Base-by-base conservation (phyloP, 148 eudicot species). In the Nepenthes mirabilis region DNA sequence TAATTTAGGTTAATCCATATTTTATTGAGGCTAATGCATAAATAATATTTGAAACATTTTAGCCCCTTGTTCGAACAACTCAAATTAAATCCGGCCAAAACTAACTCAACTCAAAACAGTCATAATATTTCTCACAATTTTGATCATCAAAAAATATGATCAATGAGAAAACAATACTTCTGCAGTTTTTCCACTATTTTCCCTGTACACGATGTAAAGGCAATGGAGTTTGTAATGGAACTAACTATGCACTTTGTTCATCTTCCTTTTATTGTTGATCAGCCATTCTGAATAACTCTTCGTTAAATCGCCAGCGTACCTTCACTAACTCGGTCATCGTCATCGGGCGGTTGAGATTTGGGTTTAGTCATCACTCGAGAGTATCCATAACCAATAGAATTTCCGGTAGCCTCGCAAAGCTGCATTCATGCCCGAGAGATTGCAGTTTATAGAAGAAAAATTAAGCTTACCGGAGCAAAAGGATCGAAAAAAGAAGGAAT, bases 371-470 rank as follows among this genome's bases (percentile, higher is more conserved):
- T 79, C 33, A 77, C 74, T 37, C 82, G 77, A 40, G 94, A 85
- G 67, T 74, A 93, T 56, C 95, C 98, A 55, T 93, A 93, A 43
- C 96, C 98, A 45, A 88, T 88, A 57, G 91, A 93, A 61, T 91
- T 82, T 77, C 98, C 98, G 51, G 87, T 93, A 32, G 94, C 77
- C 79, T 93, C 96, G 74, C 77, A 76, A 8, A 93, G 83, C 98
- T 93, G 91, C 82, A 72, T 12, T 47, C 34, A 23, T 45, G 23
- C 23, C 43, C 59, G 23, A 64, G 40, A 3, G 13, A 5, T 56
- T 23, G 32, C 11, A 49, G 5, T 51, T n/a, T 23, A 11, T 37
- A 45, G 55, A 55, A 7, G 12, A 23, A 23, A 23, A 23, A 23
- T 23, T 23, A 23, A 23, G 23, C 23, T 0, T 23, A 23, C 23